A percentile compares a stretch with the other conserved stretches of the same genome.
These are phyloP conservation scores for Cercospora brassicicola DNA, from an alignment of 2,329 filamentous ascomycete genomes.

Conservation along the genomic window DNA sequence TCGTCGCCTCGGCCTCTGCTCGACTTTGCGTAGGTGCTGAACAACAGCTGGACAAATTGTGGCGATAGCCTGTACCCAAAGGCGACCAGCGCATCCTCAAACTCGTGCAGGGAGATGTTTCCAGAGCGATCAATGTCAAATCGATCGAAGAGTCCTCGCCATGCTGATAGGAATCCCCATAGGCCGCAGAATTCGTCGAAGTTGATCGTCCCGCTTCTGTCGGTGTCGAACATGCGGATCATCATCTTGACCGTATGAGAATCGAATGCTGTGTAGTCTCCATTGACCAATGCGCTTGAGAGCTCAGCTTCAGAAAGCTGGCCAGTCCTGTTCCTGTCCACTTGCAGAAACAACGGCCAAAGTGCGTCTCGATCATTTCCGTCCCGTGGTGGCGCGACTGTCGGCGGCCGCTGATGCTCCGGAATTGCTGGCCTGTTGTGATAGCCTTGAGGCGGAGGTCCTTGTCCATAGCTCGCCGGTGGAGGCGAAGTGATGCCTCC, in stretches of 20 bases:
- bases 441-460: conserved; percentile 61
- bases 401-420: conserved; percentile 47
- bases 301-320: conserved; percentile 84
- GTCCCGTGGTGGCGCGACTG: conserved; percentile 53
- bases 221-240: conserved; percentile 98
- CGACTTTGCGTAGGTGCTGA: conserved; percentile 74
- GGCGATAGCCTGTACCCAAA: conserved; percentile 91
- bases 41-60: conserved; percentile 80
- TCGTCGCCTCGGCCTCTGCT: conserved; percentile 40
- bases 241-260: conserved; percentile 95
- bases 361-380: conserved; percentile 69
- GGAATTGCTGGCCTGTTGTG: conserved; percentile 61
- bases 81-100: conserved; percentile 80
- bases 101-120: conserved; percentile 82
- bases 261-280: conserved; percentile 93
- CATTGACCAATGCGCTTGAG: conserved; percentile 87
- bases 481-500: conserved; percentile 37
- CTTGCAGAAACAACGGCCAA: conserved; percentile 81
- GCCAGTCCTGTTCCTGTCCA: conserved; percentile 81
- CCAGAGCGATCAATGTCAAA: conserved; percentile 79
- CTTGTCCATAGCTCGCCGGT: conserved; percentile 53
- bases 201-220: conserved; percentile 82
- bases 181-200: conserved; percentile 96
- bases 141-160: conserved; percentile 90
- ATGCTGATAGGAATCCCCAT: conserved; percentile 93